Conservation (phyloP, 179 eudicot species). For the Nepenthes alata region DNA sequence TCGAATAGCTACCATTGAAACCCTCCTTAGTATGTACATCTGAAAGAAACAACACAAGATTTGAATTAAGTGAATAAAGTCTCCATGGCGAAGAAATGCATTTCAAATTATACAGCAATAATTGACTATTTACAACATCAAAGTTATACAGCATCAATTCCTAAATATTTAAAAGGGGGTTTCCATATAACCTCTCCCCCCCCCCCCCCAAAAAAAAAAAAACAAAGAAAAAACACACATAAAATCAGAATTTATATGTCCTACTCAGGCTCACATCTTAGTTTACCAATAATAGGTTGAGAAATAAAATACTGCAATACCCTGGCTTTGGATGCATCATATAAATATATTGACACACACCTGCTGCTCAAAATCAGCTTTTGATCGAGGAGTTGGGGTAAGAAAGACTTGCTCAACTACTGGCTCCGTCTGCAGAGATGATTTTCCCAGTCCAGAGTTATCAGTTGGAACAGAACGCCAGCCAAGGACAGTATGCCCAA, state of each 20-base stretch:
- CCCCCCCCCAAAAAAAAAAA: too few relatives aligned
- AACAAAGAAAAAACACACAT: too few relatives aligned
- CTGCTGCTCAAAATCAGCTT: conserved; percentile 90
- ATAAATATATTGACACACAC: conserved; percentile 18
- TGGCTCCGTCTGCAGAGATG: conserved; percentile 94
- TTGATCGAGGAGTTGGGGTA: conserved; percentile 61
- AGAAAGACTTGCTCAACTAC: conserved; percentile 96
- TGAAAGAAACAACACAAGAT: conserved; percentile 16
- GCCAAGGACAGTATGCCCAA: conserved; percentile 90
- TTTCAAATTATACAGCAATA: too few relatives aligned
- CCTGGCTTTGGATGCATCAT: not conserved
- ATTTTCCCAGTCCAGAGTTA: conserved; percentile 80
- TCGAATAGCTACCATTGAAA: conserved; percentile 92
- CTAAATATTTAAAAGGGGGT: too few relatives aligned
- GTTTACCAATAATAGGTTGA: not conserved
- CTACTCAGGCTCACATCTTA: too few relatives aligned
- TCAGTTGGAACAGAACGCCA: conserved; percentile 92
- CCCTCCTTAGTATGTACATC: conserved; percentile 92
- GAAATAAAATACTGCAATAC: not conserved
- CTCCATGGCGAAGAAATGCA: too few relatives aligned
- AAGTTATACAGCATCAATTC: too few relatives aligned
- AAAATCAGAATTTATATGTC: too few relatives aligned
- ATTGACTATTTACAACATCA: too few relatives aligned
- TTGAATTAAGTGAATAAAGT: not conserved
- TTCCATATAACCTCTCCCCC: too few relatives aligned